Conservation (phyloP, 805 yeast species). For the Zygosaccharomyces rouxii region DNA sequence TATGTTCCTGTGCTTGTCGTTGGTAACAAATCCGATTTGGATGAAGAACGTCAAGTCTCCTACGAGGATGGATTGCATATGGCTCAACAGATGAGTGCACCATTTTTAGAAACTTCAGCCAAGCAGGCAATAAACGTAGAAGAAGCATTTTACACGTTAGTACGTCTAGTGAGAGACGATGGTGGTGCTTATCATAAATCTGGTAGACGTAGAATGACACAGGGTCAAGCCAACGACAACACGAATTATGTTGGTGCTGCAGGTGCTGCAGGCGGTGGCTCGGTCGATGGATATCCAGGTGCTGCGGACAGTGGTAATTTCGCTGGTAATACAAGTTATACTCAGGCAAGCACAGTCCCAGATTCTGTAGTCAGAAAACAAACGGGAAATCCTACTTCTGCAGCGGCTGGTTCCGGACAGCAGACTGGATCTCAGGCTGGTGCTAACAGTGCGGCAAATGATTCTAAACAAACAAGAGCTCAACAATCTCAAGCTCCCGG, state of each 20-base stretch:
- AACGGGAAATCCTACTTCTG: constrained; percentile 3
- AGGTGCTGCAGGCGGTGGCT: constrained; percentile 1
- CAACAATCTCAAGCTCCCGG: constrained; percentile 11
- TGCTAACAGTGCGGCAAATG: constrained; percentile 4
- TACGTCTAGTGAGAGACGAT: constrained; percentile 48
- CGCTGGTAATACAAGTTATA: constrained; percentile 3
- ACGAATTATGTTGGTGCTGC: constrained; percentile 3
- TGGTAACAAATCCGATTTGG: constrained; percentile 76
- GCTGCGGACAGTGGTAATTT: constrained; percentile 2
- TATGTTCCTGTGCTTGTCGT: constrained; percentile 75
- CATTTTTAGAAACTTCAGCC: constrained; percentile 89
- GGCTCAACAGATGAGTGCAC: constrained; percentile 61
- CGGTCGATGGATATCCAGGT: not conserved
- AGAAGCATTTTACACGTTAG: constrained; percentile 69
- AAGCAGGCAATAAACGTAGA: constrained; percentile 88
- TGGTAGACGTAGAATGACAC: constrained; percentile 9
- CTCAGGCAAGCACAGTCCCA: constrained; percentile 1
- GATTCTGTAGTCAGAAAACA: constrained; percentile 1
- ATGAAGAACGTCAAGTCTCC: constrained; percentile 68
- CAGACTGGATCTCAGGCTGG: constrained; percentile 5
- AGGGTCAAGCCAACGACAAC: constrained; percentile 5
- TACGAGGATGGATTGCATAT: constrained; percentile 58
- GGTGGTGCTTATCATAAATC: constrained; percentile 31
- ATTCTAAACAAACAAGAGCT: constrained; percentile 14
- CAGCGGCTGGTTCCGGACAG: constrained; percentile 9